Base-by-base conservation (phyloP, 116 monocot genomes). In the Posidonia oceanica region DNA sequence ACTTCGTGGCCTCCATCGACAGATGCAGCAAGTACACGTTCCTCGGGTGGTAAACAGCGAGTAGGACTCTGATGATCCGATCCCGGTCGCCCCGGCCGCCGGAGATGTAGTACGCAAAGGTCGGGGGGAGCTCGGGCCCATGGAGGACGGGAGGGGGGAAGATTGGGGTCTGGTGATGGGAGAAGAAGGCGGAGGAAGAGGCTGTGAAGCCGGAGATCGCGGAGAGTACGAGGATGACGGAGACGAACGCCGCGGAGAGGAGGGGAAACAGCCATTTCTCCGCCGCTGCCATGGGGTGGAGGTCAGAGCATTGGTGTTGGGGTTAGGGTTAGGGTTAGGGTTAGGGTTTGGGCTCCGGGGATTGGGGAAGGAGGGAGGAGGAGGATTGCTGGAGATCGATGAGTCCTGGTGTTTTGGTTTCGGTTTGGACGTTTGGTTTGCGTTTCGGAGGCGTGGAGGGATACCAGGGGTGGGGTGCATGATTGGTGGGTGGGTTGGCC, bases 21-120 rank as follows among this genome's bases (percentile, higher is more conserved):
- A 95, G 72, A 66, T 84, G 82, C 39, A 95, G 78, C 16, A 95
- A 67, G 74, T 95, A 95, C 4, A 86, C 74, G 71, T 95, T 95
- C 74, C 91, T 80, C 13, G 91, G 94, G 67, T 95, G 94, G 82
- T 95, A 95, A 2, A 91, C 71, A 4, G 94, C 86, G 53, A 81
- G 75, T 2, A 95, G 84, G 15, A 95, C 82, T 36, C 94, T 80
- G 22, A 91, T 62, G 55, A 91, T 54, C 37, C 81, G 76, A 52
- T 66, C 71, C 3, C 68, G 67, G 57, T 95, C 94, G 29, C 86
- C 84, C 4, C 68, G 38, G 44, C 77, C 75, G 54, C 91, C 94
- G 60, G 82, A 80, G 41, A 95, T 75, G 67, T 80, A 80, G 76
- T 86, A 95, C 8, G 94, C 94, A 66, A 95, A 95, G 39, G 91